phyloP scores from a whole-genome alignment of 225 moss, liverwort and hornwort genomes.

The Polytrichum formosum region DNA sequence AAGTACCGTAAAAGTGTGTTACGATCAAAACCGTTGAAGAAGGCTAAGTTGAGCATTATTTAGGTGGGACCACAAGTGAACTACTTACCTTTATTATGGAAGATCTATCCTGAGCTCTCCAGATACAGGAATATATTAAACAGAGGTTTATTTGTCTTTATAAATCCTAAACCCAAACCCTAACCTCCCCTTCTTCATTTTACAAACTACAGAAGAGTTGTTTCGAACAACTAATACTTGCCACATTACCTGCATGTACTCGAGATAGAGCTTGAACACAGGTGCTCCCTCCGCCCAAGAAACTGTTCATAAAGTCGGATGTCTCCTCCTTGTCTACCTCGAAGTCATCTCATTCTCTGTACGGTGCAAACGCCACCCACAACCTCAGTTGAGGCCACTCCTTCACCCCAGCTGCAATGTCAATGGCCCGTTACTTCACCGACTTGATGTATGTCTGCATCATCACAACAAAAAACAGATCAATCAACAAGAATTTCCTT shows the following conservation, averaged over 20 bases:
- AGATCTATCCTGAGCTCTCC: too few species aligned
- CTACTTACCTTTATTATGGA: too few species aligned
- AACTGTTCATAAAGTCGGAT: slow-evolving; percentile 53
- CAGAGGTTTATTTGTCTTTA: too few species aligned
- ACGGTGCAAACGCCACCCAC: slow-evolving; percentile 53
- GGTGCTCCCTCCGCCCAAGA: slow-evolving; percentile 34
- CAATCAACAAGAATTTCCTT: too few species aligned
- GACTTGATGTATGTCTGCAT: slow-evolving; percentile 27
- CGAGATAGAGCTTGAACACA: slow-evolving; percentile 34
- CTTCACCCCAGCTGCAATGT: slow-evolving; percentile 42
- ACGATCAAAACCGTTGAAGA: too few species aligned
- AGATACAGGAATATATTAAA: too few species aligned
- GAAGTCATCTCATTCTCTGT: slow-evolving; percentile 50
- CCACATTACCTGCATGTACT: slow-evolving; percentile 28
- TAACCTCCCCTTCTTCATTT: too few species aligned
- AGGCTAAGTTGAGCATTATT: too few species aligned
- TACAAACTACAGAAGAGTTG: too few species aligned
- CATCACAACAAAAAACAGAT: background rate
- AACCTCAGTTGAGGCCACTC: slow-evolving; percentile 51
- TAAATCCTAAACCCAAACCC: too few species aligned
- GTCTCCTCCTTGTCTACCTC: slow-evolving; percentile 30
- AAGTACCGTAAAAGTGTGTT: too few species aligned
- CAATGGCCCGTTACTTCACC: slow-evolving; percentile 47
- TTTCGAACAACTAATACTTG: background rate
- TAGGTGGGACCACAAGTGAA: too few species aligned